Conservation (phyloP, 805 yeast species). For the Candida arabinofermentans region DNA sequence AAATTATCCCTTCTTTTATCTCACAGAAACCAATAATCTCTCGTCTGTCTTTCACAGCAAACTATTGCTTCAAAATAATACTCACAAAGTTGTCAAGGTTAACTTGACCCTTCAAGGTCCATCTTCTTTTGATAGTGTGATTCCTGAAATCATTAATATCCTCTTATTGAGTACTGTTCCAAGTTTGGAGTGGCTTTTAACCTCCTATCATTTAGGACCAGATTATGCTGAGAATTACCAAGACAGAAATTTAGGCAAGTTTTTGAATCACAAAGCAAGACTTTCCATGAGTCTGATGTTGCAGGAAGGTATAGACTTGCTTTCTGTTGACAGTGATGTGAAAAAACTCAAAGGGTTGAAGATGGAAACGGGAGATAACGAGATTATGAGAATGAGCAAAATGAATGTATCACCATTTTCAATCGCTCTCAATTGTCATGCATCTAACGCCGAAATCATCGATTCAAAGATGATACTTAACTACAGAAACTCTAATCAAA, state of each 20-base stretch:
- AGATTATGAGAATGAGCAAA: neutral
- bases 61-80: neutral
- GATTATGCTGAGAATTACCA: slow-evolving; percentile 46
- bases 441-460: slow-evolving; percentile 7
- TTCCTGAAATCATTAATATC: slow-evolving; percentile 30
- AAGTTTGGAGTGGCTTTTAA: slow-evolving; percentile 47
- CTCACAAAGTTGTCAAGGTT: slow-evolving; percentile 1
- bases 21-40: slow-evolving; percentile 1
- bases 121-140: slow-evolving; percentile 26
- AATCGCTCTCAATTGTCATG: slow-evolving; percentile 20
- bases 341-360: neutral
- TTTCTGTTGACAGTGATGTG: slow-evolving; percentile 3
- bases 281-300: slow-evolving; percentile 25
- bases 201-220: slow-evolving; percentile 44
- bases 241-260: slow-evolving; percentile 35
- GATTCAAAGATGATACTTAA: neutral
- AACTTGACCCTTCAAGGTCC: slow-evolving; percentile 12
- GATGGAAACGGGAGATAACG: neutral
- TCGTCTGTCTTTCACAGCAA: slow-evolving; percentile 2
- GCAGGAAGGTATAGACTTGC: slow-evolving; percentile 15
- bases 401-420: neutral
- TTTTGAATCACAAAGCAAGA: slow-evolving; percentile 32
- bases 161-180: slow-evolving; percentile 35
- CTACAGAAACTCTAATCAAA: neutral
- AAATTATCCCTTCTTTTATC: slow-evolving; percentile 7